phyloP scores from a whole-genome alignment of 352 stramenopile genomes.

The Globisporangium cystogenes region DNA sequence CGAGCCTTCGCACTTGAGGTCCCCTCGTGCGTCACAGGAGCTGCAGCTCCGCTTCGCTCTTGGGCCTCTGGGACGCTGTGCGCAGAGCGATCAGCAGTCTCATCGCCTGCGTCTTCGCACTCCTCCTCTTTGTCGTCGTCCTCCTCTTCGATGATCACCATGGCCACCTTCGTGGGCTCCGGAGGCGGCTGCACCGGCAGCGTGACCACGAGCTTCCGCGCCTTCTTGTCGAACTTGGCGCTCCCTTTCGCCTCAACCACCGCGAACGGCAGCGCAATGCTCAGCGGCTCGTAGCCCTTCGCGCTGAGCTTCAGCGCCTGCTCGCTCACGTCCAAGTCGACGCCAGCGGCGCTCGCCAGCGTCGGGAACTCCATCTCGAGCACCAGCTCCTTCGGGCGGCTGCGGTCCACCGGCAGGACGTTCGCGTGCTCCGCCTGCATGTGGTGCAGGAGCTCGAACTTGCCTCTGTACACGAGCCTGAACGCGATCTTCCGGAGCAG shows the following conservation, averaged over 20 bases:
- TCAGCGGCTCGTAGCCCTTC: constrained; percentile 41
- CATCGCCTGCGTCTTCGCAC: constrained; percentile 2
- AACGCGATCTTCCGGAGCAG: constrained; percentile 43
- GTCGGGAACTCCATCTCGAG: constrained; percentile 61
- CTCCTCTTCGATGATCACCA: constrained; percentile 33
- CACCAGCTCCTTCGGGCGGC: constrained; percentile 59
- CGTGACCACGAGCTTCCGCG: constrained; percentile 64
- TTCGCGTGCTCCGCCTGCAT: constrained; percentile 49
- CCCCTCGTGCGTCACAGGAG: not conserved
- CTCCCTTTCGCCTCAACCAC: constrained; percentile 72
- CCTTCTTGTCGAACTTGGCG: constrained; percentile 84
- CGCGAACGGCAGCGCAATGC: constrained; percentile 61
- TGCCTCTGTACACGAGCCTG: constrained; percentile 57
- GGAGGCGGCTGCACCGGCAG: constrained; percentile 66
- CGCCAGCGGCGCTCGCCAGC: constrained; percentile 39
- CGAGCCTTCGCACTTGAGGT: constrained; percentile 1
- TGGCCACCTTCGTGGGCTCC: constrained; percentile 15
- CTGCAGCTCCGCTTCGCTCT: no score
- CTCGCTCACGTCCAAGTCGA: constrained; percentile 71
- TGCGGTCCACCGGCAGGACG: constrained; percentile 21
- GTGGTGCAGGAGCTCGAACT: constrained; percentile 71
- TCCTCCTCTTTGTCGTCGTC: constrained; percentile 24
- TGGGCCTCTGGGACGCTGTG: not conserved
- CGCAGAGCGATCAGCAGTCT: not conserved
- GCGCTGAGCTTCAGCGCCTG: constrained; percentile 30